Conservation (phyloP, 495 filamentous ascomycete species). For the Tetracladium setigerum region DNA sequence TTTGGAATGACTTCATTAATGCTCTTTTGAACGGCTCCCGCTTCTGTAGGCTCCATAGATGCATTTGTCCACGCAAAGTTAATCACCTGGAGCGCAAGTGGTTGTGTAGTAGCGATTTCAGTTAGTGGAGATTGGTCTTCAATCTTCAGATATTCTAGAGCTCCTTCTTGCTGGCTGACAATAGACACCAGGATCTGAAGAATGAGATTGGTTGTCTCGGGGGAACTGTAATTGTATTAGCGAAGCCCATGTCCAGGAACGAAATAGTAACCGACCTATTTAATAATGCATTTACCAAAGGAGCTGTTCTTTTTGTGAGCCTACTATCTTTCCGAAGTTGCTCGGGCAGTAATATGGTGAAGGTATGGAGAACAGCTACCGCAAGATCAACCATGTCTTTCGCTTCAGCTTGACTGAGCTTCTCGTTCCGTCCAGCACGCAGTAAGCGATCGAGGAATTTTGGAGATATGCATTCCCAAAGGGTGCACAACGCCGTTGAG, state of each 20-base stretch:
- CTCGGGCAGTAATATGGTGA: slow-evolving; percentile 42
- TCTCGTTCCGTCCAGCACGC: slow-evolving; percentile 33
- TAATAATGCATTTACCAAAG: slow-evolving; percentile 39
- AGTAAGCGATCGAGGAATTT: slow-evolving; percentile 55
- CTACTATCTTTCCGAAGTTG: slow-evolving; percentile 31
- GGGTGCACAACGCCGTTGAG: slow-evolving; percentile 11
- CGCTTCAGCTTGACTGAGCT: slow-evolving; percentile 30
- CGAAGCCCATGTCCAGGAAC: background rate
- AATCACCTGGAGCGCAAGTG: slow-evolving; percentile 43
- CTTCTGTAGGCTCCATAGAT: background rate
- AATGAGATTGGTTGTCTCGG: slow-evolving; percentile 40
- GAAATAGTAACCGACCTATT: slow-evolving; percentile 36
- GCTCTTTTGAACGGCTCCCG: slow-evolving; percentile 16
- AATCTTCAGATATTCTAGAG: slow-evolving; percentile 34
- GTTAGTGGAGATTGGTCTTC: slow-evolving; percentile 41
- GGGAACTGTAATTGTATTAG: slow-evolving; percentile 33
- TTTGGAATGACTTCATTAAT: slow-evolving; percentile 35
- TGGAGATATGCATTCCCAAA: slow-evolving; percentile 49
- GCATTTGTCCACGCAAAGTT: slow-evolving; percentile 42
- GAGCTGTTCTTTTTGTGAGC: slow-evolving; percentile 40
- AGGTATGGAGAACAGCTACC: slow-evolving; percentile 51
- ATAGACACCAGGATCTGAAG: slow-evolving; percentile 47
- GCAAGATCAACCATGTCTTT: slow-evolving; percentile 54
- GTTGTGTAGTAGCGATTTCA: slow-evolving; percentile 43
- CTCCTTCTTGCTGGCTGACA: slow-evolving; percentile 36